A percentile compares a stretch with the other conserved stretches of the same genome.
Evolutionary conservation across 345 rosid genomes (phyloP).

Genomic region (Eucalyptus regnans): DNA sequence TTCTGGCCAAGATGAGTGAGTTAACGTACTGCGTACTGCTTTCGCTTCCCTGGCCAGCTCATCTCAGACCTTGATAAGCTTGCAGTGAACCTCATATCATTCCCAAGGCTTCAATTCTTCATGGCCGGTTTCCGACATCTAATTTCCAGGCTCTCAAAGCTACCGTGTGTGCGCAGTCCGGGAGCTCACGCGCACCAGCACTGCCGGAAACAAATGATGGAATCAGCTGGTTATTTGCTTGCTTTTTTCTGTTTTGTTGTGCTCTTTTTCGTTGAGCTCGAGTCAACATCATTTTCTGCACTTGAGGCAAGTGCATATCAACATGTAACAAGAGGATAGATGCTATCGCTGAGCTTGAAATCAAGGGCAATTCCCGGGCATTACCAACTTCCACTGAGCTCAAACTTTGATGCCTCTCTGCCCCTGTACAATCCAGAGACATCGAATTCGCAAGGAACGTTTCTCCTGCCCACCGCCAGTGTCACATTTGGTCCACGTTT

Average conservation of each 20-base stretch:
- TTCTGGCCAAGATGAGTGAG: conserved; percentile 74
- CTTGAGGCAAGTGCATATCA: neutral
- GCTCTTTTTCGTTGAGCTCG: neutral
- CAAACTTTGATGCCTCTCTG: neutral
- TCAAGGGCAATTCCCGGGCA: neutral
- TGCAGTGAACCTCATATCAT: conserved; percentile 72
- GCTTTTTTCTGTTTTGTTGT: neutral
- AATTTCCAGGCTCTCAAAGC: conserved; percentile 64
- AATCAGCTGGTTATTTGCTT: neutral
- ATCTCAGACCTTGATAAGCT: conserved; percentile 78
- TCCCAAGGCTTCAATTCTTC: conserved; percentile 75
- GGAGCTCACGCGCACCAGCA: conserved; percentile 51
- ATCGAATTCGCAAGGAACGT: neutral
- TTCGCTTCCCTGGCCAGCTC: conserved; percentile 77
- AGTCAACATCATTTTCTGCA: neutral
- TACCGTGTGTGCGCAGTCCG: conserved; percentile 67
- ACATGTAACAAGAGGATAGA: neutral
- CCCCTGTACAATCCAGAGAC: neutral
- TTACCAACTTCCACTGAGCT: neutral
- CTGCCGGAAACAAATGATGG: neutral
- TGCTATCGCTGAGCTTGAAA: neutral
- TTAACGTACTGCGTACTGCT: conserved; percentile 72
- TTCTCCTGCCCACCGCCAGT: neutral
- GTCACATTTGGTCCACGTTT: neutral
- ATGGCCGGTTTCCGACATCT: conserved; percentile 76